A percentile compares a stretch with the other conserved stretches of the same genome.
Evolutionary conservation across 1,284 basidiomycete genomes (phyloP).

Genomic region (Marasmius oreades): DNA sequence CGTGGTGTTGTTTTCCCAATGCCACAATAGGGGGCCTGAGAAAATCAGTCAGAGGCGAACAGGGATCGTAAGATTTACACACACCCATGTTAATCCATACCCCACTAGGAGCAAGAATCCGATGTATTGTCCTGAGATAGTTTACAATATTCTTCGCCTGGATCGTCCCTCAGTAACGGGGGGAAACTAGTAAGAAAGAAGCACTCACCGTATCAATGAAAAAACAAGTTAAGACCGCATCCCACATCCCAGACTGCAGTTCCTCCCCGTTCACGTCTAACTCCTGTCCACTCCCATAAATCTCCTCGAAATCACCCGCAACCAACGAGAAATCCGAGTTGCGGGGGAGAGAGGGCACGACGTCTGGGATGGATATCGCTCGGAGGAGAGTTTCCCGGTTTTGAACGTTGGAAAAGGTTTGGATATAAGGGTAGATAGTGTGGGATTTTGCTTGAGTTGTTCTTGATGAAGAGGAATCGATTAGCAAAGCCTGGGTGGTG

Average conservation of each 20-base stretch:
- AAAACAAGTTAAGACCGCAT: constrained; percentile 92
- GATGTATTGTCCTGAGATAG: constrained; percentile 81
- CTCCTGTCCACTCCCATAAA: constrained; percentile 63
- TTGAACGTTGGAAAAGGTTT: constrained; percentile 82
- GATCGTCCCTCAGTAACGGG: background rate
- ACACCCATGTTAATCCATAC: constrained; percentile 88
- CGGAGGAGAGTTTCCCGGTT: constrained; percentile 62
- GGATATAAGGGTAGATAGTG: constrained; percentile 83
- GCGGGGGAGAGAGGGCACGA: constrained; percentile 70
- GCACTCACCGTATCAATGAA: constrained; percentile 88
- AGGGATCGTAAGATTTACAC: constrained; percentile 7
- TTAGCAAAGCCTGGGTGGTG: constrained; percentile 5
- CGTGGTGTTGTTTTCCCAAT: constrained; percentile 86
- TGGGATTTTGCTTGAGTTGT: constrained; percentile 66
- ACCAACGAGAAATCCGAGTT: constrained; percentile 78
- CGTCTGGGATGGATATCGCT: constrained; percentile 76
- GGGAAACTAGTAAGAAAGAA: constrained; percentile 3
- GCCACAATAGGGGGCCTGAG: constrained; percentile 90
- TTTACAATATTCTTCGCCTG: constrained; percentile 92
- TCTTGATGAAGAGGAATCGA: constrained; percentile 33
- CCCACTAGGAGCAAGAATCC: constrained; percentile 77
- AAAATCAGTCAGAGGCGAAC: constrained; percentile 4
- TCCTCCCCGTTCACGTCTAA: constrained; percentile 38
- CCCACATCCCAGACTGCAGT: constrained; percentile 77
- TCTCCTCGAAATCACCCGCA: constrained; percentile 92